Percentiles rank a stretch among this genome's conserved stretches.
Conservation (phyloP, 306 rosid genomes). For the Prunus mira region DNA sequence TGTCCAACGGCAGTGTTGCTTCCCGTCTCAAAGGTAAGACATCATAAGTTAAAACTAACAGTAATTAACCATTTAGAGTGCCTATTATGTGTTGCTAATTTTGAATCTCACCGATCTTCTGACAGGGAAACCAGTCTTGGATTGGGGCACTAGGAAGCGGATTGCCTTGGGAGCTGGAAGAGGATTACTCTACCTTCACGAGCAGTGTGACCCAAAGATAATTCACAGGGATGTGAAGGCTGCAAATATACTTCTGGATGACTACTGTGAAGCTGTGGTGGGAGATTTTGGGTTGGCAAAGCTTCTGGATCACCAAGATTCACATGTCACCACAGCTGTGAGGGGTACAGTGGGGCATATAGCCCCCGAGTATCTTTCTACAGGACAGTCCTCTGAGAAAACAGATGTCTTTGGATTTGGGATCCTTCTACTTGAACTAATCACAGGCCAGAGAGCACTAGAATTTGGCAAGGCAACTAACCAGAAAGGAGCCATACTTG, state of each 20-base stretch:
- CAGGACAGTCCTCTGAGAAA: constrained; percentile 95
- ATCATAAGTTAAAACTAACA: background rate
- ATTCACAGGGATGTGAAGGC: constrained; percentile 97
- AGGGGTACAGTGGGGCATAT: constrained; percentile 95
- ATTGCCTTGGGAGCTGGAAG: constrained; percentile 88
- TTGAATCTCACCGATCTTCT: constrained; percentile 3
- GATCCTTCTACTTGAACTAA: constrained; percentile 81
- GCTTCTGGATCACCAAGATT: constrained; percentile 91
- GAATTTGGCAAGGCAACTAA: constrained; percentile 83
- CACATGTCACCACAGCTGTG: constrained; percentile 95
- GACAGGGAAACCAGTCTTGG: constrained; percentile 75
- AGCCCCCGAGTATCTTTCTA: constrained; percentile 93
- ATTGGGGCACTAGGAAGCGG: constrained; percentile 87
- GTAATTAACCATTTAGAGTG: background rate
- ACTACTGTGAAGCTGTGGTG: constrained; percentile 89
- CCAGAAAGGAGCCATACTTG: constrained; percentile 96
- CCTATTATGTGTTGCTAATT: constrained; percentile 7
- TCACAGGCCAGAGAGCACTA: constrained; percentile 82
- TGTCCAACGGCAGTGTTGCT: constrained; percentile 97
- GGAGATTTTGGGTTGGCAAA: constrained; percentile 98
- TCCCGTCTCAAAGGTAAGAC: constrained; percentile 74
- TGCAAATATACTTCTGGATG: constrained; percentile 90
- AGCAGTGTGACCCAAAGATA: constrained; percentile 95
- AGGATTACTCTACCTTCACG: constrained; percentile 86
- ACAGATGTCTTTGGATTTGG: constrained; percentile 97